These are phyloP conservation scores for Ormosia semicastrata DNA, from an alignment of 306 rosid species.

Conservation along the genomic window DNA sequence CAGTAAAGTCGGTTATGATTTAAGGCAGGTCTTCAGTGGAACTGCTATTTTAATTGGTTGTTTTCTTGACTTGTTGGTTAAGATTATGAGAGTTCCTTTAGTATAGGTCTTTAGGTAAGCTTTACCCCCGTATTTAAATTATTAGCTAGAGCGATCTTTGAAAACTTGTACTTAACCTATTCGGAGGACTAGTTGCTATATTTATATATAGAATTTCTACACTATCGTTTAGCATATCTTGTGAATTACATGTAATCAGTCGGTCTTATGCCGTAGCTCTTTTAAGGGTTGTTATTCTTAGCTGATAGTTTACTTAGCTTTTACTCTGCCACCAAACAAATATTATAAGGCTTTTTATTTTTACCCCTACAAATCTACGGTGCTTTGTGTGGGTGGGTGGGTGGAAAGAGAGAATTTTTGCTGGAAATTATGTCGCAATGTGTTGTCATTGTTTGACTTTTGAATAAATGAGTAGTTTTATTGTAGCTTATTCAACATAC, in stretches of 20 bases:
- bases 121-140: conserved; percentile 21
- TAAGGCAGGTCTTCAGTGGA: conserved; percentile 20
- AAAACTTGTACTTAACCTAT: conserved; percentile 26
- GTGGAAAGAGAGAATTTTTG: too few relatives aligned
- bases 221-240: neutral
- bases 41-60: conserved; percentile 2
- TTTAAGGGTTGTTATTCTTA: too few relatives aligned
- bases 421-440: too few relatives aligned
- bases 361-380: too few relatives aligned
- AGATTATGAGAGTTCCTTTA: conserved; percentile 18
- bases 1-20: conserved; percentile 28
- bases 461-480: too few relatives aligned
- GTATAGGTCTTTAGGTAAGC: conserved; percentile 29
- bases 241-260: neutral
- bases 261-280: neutral
- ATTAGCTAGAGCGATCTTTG: neutral
- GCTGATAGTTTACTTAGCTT: neutral
- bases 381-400: too few relatives aligned
- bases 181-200: conserved; percentile 7
- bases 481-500: too few relatives aligned
- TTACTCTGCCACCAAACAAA: neutral
- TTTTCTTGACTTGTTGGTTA: conserved; percentile 18
- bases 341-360: too few relatives aligned
- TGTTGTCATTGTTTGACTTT: too few relatives aligned
- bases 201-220: conserved; percentile 32